A percentile compares a stretch with the other conserved stretches of the same genome.
Conservation (phyloP, 2,329 filamentous ascomycete species). For the Aureobasidium sp. region DNA sequence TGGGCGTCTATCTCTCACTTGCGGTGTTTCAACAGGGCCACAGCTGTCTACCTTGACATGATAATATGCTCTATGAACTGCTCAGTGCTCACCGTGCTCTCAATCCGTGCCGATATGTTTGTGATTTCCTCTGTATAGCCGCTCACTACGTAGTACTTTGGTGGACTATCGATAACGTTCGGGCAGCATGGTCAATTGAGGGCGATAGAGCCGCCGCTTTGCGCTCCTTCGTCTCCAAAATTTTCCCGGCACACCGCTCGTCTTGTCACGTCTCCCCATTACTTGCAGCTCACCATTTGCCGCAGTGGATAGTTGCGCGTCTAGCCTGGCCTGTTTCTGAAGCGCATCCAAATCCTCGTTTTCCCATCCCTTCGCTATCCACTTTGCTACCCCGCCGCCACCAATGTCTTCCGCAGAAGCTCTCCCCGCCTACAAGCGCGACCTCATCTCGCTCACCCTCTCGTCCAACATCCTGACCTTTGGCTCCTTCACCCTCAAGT, state of each 20-base stretch:
- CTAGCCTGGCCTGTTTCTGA: slow-evolving; percentile 3
- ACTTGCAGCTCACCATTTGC: slow-evolving; percentile 4
- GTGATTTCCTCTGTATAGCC: background rate
- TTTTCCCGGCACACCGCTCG: slow-evolving; percentile 9
- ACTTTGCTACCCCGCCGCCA: slow-evolving; percentile 15
- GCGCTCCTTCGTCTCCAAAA: background rate
- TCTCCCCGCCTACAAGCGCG: slow-evolving; percentile 55
- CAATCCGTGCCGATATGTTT: background rate
- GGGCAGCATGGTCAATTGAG: background rate
- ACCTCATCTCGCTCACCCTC: slow-evolving; percentile 65
- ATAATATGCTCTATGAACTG: background rate
- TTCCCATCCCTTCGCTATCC: slow-evolving; percentile 11
- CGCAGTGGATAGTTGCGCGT: slow-evolving; percentile 10
- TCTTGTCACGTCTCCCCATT: slow-evolving; percentile 4
- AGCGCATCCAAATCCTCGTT: background rate
- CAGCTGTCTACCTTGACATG: background rate
- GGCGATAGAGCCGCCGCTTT: background rate
- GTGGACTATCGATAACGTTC: slow-evolving; percentile 1
- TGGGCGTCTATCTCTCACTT: background rate
- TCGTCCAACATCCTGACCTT: slow-evolving; percentile 67
- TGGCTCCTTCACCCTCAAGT: slow-evolving; percentile 84
- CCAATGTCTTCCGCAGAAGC: slow-evolving; percentile 16
- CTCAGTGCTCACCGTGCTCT: background rate
- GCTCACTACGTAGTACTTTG: background rate
- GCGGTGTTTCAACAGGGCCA: slow-evolving; percentile 5